Evolutionary conservation across 2,329 filamentous ascomycete species (phyloP).

Genomic region (Pseudogymnoascus destructans): DNA sequence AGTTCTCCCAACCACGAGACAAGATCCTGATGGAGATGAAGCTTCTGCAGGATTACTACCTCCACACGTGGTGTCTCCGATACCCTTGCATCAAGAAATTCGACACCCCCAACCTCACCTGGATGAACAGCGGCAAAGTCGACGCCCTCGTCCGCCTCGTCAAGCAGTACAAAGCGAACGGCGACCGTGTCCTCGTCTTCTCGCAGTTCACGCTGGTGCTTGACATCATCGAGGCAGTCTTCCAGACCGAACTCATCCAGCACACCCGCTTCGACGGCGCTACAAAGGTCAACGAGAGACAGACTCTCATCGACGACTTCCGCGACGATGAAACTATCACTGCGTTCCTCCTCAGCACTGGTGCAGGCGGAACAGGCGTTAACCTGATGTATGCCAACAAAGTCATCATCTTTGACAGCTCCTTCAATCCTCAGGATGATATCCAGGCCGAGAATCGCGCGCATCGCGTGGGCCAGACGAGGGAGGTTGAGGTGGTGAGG

Average conservation of each 20-base stretch:
- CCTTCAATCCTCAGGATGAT: conserved; percentile 97
- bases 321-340: conserved; percentile 62
- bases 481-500: conserved; percentile 80
- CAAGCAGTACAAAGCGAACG: conserved; percentile 57
- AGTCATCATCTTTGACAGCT: conserved; percentile 91
- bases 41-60: conserved; percentile 48
- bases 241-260: conserved; percentile 57
- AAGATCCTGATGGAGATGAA: conserved; percentile 44
- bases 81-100: conserved; percentile 41
- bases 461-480: conserved; percentile 82
- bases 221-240: conserved; percentile 74
- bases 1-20: conserved; percentile 35
- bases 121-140: conserved; percentile 70
- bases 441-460: conserved; percentile 97
- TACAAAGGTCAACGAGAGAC: conserved; percentile 70
- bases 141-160: conserved; percentile 65
- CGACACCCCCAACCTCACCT: conserved; percentile 40
- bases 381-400: conserved; percentile 94
- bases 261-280: conserved; percentile 80
- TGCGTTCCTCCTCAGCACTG: conserved; percentile 86
- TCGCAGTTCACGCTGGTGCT: conserved; percentile 87
- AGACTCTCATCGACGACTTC: conserved; percentile 81
- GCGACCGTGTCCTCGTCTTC: conserved; percentile 81
- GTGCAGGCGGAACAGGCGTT: conserved; percentile 91
- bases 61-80: conserved; percentile 52